These are phyloP conservation scores for Paracoccidioides brasiliensis DNA, from an alignment of 2,329 filamentous ascomycete species.

Conservation along the genomic window DNA sequence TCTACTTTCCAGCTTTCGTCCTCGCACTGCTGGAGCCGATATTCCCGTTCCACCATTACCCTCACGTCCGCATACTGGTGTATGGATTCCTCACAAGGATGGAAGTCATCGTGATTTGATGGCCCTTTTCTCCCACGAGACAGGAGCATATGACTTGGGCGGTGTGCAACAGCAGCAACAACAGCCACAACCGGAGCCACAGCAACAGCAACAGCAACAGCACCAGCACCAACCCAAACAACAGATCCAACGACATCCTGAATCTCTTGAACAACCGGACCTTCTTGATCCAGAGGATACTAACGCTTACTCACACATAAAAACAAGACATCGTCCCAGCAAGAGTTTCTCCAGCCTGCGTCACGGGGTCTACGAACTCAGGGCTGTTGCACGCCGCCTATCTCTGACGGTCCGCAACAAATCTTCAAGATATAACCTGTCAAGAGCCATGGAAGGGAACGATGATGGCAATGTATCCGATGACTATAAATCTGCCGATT, in stretches of 20 bases:
- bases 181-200: not conserved
- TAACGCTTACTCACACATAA: not conserved
- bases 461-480: constrained; percentile 1
- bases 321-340: constrained; percentile 11
- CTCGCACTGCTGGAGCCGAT: constrained; percentile 22
- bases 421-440: constrained; percentile 3
- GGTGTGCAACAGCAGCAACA: not conserved
- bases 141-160: not conserved
- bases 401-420: constrained; percentile 30
- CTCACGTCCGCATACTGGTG: constrained; percentile 6
- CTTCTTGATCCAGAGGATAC: not conserved
- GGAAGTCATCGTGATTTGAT: constrained; percentile 6
- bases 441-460: constrained; percentile 1
- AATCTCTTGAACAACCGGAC: not conserved
- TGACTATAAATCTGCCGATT: constrained; percentile 11
- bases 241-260: not conserved
- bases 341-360: constrained; percentile 33
- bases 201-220: not conserved
- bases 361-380: constrained; percentile 29
- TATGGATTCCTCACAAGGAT: constrained; percentile 8
- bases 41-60: constrained; percentile 4
- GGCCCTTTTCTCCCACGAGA: constrained; percentile 7
- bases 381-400: constrained; percentile 28
- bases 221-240: not conserved
- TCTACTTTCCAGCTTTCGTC: constrained; percentile 24